Base-by-base conservation (phyloP, 2,329 filamentous ascomycete genomes). In the Aureobasidium leucospermi region DNA sequence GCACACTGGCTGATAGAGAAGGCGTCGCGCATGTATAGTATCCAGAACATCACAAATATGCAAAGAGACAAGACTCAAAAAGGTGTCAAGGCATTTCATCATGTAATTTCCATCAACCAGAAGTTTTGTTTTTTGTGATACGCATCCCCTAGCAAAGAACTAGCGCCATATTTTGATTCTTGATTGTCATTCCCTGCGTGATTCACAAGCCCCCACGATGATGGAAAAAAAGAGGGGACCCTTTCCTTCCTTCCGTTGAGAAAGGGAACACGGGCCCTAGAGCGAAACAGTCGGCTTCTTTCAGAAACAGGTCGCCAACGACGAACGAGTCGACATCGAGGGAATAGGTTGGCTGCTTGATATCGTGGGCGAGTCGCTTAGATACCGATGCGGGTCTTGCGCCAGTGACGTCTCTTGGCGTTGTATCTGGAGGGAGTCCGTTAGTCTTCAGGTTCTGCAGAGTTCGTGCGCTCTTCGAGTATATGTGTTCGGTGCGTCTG, bases 371-470 rank as follows among this genome's bases (percentile, higher is more conserved):
- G 78, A 82, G 76, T 79, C 77, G 79, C 85, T 84, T 94, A 99
- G 84, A 99, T 95, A 77, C 91, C 91, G 81, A 99, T 90, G 78
- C 91, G 89, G 77, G 94, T 97, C 93, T 99, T 99, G 84, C 94
- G 90, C 94, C 94, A 99, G 80, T 99, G 94, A 82, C 94, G 89
- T 81, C 94, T 85, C 90, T 99, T 99, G 75, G 94, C 92, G 85
- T 99, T 99, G 88, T 99, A 99, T 83, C 94, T 99, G 77, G 32
- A 46, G 34, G 41, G 47, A 42, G 32, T 53, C 58, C 58, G 41
- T 59, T 41, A 55, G 51, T 55, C n/a, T 55, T 41, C 16, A 32
- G 23, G 39, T 58, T 48, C 29, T 58, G 51, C 15, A 32, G 7
- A 23, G 10, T 58, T 47, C 19, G 42, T 31, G 29, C n/a, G 32